Conservation (phyloP, 2,329 filamentous ascomycete species). For the Cylindrodendrum hubeiense region DNA sequence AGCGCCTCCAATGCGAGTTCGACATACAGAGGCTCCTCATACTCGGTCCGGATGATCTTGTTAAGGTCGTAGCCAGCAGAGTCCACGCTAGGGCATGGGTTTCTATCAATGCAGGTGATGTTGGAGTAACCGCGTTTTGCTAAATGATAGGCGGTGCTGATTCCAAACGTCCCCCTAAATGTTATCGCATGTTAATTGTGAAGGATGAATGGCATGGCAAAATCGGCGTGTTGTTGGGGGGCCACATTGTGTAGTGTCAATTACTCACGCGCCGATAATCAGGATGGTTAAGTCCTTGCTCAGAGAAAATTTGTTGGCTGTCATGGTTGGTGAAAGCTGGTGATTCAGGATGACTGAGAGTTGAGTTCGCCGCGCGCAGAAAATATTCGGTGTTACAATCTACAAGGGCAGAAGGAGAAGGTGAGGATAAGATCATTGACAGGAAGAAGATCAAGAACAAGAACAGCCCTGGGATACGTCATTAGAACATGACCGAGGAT, state of each 20-base stretch:
- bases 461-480: too few species aligned
- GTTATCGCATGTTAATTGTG: neutral
- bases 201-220: neutral
- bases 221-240: neutral
- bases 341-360: too few species aligned
- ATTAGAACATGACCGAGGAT: too few species aligned
- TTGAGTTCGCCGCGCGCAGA: too few species aligned
- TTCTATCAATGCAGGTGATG: constrained; percentile 31
- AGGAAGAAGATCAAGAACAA: too few species aligned
- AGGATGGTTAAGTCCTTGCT: constrained; percentile 19
- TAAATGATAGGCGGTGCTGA: constrained; percentile 24
- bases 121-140: constrained; percentile 29
- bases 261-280: constrained; percentile 25
- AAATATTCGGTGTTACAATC: neutral
- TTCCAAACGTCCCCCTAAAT: constrained; percentile 24
- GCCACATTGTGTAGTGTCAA: too few species aligned
- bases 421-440: neutral
- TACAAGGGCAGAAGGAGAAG: neutral
- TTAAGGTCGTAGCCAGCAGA: constrained; percentile 37
- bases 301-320: neutral
- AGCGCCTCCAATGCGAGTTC: constrained; percentile 24
- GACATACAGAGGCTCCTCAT: constrained; percentile 26
- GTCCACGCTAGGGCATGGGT: constrained; percentile 35
- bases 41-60: constrained; percentile 29
- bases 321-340: neutral